A percentile compares a stretch with the other conserved stretches of the same genome.
These are phyloP conservation scores for Nakazawaea molendinolei DNA, from an alignment of 805 yeast genomes.

Conservation along the genomic window DNA sequence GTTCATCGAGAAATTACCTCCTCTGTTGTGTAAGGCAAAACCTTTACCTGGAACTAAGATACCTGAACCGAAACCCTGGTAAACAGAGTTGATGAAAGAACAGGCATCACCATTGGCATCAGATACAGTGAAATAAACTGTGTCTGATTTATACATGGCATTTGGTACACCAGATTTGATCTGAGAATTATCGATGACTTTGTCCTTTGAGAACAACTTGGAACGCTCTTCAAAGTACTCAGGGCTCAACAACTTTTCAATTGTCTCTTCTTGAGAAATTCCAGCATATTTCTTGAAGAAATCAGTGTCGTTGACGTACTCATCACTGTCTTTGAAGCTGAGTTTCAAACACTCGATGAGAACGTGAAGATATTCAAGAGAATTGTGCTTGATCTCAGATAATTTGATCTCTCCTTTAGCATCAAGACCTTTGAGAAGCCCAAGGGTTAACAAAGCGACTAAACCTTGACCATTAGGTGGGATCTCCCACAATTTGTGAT, in stretches of 20 bases:
- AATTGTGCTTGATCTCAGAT: slow-evolving; percentile 47
- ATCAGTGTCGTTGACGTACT: slow-evolving; percentile 59
- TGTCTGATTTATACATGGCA: slow-evolving; percentile 55
- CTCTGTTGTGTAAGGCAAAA: slow-evolving; percentile 69
- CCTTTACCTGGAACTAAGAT: slow-evolving; percentile 61
- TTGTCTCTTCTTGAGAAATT: slow-evolving; percentile 25
- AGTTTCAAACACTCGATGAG: slow-evolving; percentile 67
- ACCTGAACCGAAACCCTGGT: slow-evolving; percentile 62
- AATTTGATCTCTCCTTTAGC: slow-evolving; percentile 36
- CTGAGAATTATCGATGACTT: slow-evolving; percentile 33
- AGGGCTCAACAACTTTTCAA: slow-evolving; percentile 37
- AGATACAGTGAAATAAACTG: slow-evolving; percentile 60
- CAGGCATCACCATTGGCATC: slow-evolving; percentile 74
- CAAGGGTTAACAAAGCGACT: slow-evolving; percentile 66
- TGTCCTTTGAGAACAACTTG: slow-evolving; percentile 32
- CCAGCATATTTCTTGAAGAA: slow-evolving; percentile 18
- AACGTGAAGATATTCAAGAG: slow-evolving; percentile 62
- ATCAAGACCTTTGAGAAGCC: slow-evolving; percentile 53
- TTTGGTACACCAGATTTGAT: slow-evolving; percentile 51
- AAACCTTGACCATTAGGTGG: slow-evolving; percentile 85
- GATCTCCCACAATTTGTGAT: slow-evolving; percentile 63
- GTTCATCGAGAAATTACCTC: slow-evolving; percentile 63
- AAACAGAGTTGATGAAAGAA: slow-evolving; percentile 74
- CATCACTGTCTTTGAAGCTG: slow-evolving; percentile 71
- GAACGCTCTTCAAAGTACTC: slow-evolving; percentile 47